These are phyloP conservation scores for Ophiocordyceps camponoti-rufipedis DNA, from an alignment of 2,329 filamentous ascomycete genomes.

Conservation along the genomic window DNA sequence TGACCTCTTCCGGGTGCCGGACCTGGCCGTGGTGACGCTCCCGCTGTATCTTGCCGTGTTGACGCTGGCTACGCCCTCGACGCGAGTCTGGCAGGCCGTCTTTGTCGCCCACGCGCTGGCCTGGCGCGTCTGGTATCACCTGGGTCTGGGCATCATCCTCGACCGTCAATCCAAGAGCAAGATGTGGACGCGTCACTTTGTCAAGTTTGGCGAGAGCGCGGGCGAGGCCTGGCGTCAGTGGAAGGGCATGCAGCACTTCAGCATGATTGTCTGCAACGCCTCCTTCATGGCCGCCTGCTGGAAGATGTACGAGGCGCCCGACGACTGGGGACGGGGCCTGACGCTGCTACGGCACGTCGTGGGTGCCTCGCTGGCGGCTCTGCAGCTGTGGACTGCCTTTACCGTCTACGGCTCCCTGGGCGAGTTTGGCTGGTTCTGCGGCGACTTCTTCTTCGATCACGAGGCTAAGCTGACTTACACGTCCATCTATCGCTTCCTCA, in stretches of 20 bases:
- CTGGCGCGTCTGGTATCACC: constrained; percentile 84
- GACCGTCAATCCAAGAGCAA: constrained; percentile 77
- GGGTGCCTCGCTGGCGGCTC: constrained; percentile 58
- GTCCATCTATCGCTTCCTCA: constrained; percentile 94
- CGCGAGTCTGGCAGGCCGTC: constrained; percentile 52
- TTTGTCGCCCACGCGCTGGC: constrained; percentile 65
- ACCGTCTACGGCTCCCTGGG: constrained; percentile 93
- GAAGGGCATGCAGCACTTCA: constrained; percentile 91
- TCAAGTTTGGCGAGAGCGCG: constrained; percentile 84
- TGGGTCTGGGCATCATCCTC: constrained; percentile 74
- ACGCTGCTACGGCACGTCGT: constrained; percentile 75
- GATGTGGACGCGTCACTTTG: constrained; percentile 90
- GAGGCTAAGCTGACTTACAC: constrained; percentile 81
- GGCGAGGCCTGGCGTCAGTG: constrained; percentile 94
- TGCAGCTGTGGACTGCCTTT: constrained; percentile 83
- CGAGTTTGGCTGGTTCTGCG: constrained; percentile 98
- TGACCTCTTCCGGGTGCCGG: constrained; percentile 75
- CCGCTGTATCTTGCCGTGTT: constrained; percentile 58
- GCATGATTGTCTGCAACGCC: constrained; percentile 74
- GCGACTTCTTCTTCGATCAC: constrained; percentile 94
- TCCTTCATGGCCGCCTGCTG: constrained; percentile 82
- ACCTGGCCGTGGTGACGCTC: constrained; percentile 63
- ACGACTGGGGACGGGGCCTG: constrained; percentile 74
- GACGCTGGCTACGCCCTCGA: constrained; percentile 60
- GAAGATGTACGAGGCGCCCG: constrained; percentile 88